Conservation (phyloP, 1,139 yeast genomes). For the Magnusiomyces suaveolens region DNA sequence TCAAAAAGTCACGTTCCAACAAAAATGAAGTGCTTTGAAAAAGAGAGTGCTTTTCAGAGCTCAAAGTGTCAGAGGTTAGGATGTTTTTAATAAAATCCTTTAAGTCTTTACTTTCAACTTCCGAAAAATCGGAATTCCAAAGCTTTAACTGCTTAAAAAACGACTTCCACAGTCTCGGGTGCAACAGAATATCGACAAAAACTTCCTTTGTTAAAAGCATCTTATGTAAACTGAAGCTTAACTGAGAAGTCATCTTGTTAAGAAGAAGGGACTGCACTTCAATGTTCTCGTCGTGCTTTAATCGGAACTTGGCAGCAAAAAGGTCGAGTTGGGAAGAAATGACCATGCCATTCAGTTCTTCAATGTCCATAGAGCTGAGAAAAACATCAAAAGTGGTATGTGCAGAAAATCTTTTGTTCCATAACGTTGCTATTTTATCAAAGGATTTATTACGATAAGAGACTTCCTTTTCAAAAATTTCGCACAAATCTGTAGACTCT, state of each 20-base stretch:
- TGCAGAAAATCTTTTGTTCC: constrained; percentile 1
- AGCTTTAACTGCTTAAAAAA: constrained; percentile 1
- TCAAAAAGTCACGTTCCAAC: constrained; percentile 29
- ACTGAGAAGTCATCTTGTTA: background rate
- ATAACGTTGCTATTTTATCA: background rate
- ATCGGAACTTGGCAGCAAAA: constrained; percentile 5
- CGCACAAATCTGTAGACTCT: background rate
- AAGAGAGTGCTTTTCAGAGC: background rate
- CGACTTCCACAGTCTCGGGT: background rate
- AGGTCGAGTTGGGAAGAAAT: background rate
- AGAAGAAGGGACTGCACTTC: background rate
- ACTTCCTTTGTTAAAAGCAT: constrained; percentile 4
- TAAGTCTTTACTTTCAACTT: background rate
- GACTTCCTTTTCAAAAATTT: constrained; percentile 3
- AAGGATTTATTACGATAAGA: background rate
- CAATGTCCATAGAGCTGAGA: background rate
- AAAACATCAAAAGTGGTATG: background rate
- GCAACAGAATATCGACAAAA: constrained; percentile 1
- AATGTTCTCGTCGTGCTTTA: background rate
- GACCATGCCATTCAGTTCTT: background rate
- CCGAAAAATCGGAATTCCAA: background rate
- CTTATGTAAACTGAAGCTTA: constrained; percentile 6
- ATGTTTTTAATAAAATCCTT: background rate
- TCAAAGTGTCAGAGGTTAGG: background rate
- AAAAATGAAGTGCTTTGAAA: constrained; percentile 1